Evolutionary conservation across 139 green algal species (phyloP).

Genomic region (Diplosphaera chodatii): DNA sequence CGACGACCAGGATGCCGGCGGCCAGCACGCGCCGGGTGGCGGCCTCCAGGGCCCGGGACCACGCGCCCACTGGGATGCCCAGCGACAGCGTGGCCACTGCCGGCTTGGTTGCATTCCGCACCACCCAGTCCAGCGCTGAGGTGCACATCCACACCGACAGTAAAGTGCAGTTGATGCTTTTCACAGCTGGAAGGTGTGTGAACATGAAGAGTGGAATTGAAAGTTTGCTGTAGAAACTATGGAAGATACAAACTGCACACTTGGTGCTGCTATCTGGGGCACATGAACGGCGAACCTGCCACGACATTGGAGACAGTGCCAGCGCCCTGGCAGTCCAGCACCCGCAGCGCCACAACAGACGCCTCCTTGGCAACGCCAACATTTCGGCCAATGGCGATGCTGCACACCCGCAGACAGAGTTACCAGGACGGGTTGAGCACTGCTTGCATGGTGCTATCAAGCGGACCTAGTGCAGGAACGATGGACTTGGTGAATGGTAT

Average conservation of each 20-base stretch:
- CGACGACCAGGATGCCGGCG: conserved; percentile 27
- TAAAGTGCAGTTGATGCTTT: background rate
- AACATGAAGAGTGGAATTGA: no score
- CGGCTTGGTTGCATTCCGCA: conserved; percentile 7
- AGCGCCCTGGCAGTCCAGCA: conserved; percentile 37
- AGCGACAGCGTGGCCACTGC: conserved; percentile 22
- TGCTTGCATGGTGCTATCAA: no score
- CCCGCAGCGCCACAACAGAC: conserved; percentile 23
- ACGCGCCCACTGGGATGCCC: conserved; percentile 28
- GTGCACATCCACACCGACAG: background rate
- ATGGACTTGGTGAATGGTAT: no score
- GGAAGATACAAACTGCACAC: no score
- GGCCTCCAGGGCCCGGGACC: conserved; percentile 23
- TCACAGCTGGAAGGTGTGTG: background rate
- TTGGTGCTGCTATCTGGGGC: no score
- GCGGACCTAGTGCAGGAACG: no score
- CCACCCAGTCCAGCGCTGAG: conserved; percentile 33
- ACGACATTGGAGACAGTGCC: conserved; percentile 19
- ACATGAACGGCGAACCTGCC: background rate
- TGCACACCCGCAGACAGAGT: background rate
- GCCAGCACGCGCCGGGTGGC: conserved; percentile 15
- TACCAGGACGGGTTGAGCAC: no score
- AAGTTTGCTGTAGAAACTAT: no score
- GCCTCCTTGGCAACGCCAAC: conserved; percentile 41
- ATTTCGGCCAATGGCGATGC: conserved; percentile 13